These are phyloP conservation scores for Chlamydomonas sphaeroides DNA, from an alignment of 139 green algal species.

Conservation along the genomic window DNA sequence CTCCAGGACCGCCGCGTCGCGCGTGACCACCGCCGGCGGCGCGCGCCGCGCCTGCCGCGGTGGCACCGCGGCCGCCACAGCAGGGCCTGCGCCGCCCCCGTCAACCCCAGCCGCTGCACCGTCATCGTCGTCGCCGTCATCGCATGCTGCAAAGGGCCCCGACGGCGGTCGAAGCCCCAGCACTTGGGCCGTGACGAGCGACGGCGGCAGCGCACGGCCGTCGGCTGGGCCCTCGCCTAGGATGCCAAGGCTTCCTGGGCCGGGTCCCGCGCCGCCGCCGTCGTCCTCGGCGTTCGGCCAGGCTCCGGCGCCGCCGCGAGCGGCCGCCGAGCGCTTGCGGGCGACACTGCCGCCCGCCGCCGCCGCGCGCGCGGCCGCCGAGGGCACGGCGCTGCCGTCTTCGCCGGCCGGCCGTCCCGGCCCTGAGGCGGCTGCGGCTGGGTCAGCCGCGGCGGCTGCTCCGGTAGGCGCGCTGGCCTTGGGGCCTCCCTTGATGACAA, in stretches of 20 bases:
- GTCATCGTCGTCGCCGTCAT: too few relatives aligned
- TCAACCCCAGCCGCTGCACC: background rate
- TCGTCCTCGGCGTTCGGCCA: too few relatives aligned
- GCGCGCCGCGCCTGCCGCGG: background rate
- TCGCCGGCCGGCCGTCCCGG: too few relatives aligned
- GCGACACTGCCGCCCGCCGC: conserved; percentile 6
- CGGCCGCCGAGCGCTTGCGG: conserved; percentile 24
- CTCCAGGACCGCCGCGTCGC: conserved; percentile 40
- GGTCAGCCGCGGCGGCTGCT: too few relatives aligned
- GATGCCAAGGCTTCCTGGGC: too few relatives aligned
- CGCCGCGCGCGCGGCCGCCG: background rate
- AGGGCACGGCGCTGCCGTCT: background rate
- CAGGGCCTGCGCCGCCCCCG: background rate
- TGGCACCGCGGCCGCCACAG: too few relatives aligned
- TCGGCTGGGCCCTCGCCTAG: background rate
- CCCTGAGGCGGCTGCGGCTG: too few relatives aligned
- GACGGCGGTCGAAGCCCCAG: background rate
- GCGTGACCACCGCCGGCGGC: conserved; percentile 8
- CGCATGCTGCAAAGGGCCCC: background rate
- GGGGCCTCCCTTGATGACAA: too few relatives aligned
- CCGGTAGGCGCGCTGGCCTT: too few relatives aligned
- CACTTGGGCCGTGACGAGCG: conserved; percentile 9
- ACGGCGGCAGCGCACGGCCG: background rate
- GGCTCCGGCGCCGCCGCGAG: background rate
- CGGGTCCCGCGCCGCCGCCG: too few relatives aligned